Evolutionary conservation across 352 stramenopile genomes (phyloP), one percentile per base, ranked within the genome.

Genomic region (Hyaloperonospora brassicae): DNA sequence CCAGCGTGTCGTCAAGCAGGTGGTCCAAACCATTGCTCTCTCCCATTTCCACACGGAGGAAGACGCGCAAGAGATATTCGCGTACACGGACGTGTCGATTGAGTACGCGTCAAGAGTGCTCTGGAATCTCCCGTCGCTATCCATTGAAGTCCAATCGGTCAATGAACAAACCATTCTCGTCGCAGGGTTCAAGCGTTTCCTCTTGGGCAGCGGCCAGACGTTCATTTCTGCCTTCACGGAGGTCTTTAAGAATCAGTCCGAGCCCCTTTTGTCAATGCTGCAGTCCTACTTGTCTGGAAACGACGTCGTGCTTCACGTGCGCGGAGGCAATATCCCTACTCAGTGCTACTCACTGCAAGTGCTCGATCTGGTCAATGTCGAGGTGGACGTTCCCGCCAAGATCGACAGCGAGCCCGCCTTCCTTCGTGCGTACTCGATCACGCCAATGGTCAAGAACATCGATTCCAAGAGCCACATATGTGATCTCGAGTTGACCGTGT

Each of bases 151-250:
- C 21, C 53, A 73, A 36, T 79, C 64, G 12, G 63, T 51, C 9
- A 24, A 50, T 1, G 57, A 59, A 0, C 42, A 83, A 39, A 75
- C 63, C 8, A 83, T 93, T 14, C 51, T 93, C 2, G 62, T 73
- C 12, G 80, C 76, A 13, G 80, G 79, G 2, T 77, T 93, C 42
- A 79, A 87, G 56, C 73, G 59, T 0, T 93, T 93, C 14, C 44
- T 84, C 0, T 62, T 93, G 4, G 83, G 83, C 0, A 65, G 55
- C 41, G 83, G 83, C 13, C 53, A 85, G 14, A 93, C 80, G 1
- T 87, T 88, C 57, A 87, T 93, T 54, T 86, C 78, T 1, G 73
- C 73, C n/a, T 91, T 79, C 53, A 87, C 76, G 9, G 72, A 78
- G 12, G 65, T 93, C 43, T 70, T 66, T 27, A 86, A 84, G 39